Conservation (phyloP, 176 grass and related monocot genomes). For the Rhynchospora pubera region DNA sequence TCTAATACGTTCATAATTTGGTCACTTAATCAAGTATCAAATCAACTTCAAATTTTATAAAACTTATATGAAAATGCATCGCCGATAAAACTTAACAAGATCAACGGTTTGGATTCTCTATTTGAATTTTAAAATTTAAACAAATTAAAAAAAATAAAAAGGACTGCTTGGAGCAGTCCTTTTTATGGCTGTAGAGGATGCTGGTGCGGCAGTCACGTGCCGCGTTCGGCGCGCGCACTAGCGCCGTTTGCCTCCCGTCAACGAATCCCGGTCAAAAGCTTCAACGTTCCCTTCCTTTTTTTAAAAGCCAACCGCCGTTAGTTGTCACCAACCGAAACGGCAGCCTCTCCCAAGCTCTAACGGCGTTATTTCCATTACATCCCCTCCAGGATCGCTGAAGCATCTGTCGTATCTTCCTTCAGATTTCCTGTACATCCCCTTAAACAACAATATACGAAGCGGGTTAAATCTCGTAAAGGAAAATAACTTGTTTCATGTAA, state of each 20-base stretch:
- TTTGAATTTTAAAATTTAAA: too few relatives aligned
- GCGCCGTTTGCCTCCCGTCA: conserved; percentile 24
- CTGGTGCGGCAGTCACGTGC: too few relatives aligned
- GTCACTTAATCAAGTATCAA: too few relatives aligned
- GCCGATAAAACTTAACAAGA: too few relatives aligned
- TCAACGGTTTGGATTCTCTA: too few relatives aligned
- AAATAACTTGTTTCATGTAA: too few relatives aligned
- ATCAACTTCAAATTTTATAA: too few relatives aligned
- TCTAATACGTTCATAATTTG: too few relatives aligned
- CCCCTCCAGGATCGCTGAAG: neutral
- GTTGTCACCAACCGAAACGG: neutral
- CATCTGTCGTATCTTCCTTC: neutral
- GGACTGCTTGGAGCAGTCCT: too few relatives aligned
- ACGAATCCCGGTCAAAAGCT: conserved; percentile 16
- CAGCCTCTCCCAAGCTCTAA: neutral
- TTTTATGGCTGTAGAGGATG: too few relatives aligned
- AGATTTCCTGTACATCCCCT: neutral
- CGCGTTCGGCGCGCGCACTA: conserved; percentile 20
- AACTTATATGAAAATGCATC: too few relatives aligned
- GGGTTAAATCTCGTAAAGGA: neutral
- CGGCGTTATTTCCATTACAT: neutral
- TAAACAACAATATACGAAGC: neutral
- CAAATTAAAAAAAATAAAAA: too few relatives aligned
- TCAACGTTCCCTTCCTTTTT: neutral
- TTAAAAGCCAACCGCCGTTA: conserved; percentile 15